Evolutionary conservation across 2,329 filamentous ascomycete genomes (phyloP), one percentile per base, ranked within the genome.

Genomic region (Botrytis pseudocinerea): DNA sequence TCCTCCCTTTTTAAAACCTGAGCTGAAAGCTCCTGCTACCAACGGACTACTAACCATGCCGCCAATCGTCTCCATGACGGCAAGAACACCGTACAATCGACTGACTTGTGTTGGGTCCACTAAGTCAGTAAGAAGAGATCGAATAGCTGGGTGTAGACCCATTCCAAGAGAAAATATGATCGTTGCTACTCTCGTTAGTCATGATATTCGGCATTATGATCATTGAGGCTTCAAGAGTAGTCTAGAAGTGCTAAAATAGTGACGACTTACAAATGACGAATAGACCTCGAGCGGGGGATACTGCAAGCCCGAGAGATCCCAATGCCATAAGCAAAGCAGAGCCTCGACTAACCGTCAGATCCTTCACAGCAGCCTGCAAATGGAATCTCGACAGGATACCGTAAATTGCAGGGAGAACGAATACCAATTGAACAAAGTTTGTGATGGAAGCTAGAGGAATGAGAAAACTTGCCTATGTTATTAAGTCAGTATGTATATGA

Each of bases 51-150:
- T 83, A 8, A 85, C 66, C 74, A 88, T 83, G 2, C 83, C 76
- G n/a, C 87, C 85, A 18, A 85, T 59, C 14, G 83, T 85, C 74
- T 90, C 87, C 46, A 86, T 78, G 38, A 88, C 82, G 3, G 84
- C 83, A 16, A 90, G 81, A 6, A 86, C 81, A 7, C 85, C 86
- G 77, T 89, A 90, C 38, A 89, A 80, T 0, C 85, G 85, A 35
- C 86, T 88, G 20, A 88, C 82, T 7, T 88, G 85, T 73, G 87
- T 84, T 35, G 84, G 82, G 75, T 87, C 86, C 20, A 90, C 85
- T 18, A 89, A 78, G 16, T 83, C 83, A 62, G 85, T 88, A n/a
- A 89, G 78, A 10, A 89, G 79, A 4, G 84, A 85, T 48, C 88
- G 83, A 28, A 85, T 78, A 1, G 88, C 77, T 0, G 84, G 76